A percentile compares a stretch with the other conserved stretches of the same genome.
These are phyloP conservation scores for Hirsutella rhossiliensis DNA, from an alignment of 2,329 filamentous ascomycete genomes.

Conservation along the genomic window DNA sequence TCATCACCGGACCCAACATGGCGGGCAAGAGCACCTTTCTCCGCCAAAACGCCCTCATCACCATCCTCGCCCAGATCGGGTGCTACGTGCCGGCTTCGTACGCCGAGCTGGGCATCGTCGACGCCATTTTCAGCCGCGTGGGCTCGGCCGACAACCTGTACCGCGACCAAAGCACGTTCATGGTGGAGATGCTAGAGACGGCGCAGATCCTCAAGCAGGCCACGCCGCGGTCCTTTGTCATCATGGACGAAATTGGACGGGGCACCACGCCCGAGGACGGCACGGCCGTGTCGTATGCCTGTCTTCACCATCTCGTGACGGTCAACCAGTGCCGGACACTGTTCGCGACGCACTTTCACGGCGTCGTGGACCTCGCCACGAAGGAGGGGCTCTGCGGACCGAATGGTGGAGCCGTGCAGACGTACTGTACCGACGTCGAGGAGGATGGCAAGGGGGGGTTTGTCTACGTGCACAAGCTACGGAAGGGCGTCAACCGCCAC, in stretches of 20 bases:
- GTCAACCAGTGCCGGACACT: slow-evolving; percentile 68
- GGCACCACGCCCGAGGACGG: slow-evolving; percentile 93
- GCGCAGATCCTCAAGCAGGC: slow-evolving; percentile 79
- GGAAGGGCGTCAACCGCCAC: slow-evolving; percentile 68
- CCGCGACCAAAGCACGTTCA: slow-evolving; percentile 91
- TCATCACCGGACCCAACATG: slow-evolving; percentile 89
- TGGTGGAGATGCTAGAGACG: slow-evolving; percentile 99
- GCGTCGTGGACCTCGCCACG: slow-evolving; percentile 62
- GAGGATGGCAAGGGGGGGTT: slow-evolving; percentile 63
- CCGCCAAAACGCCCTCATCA: slow-evolving; percentile 89
- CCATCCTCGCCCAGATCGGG: slow-evolving; percentile 83
- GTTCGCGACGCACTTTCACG: slow-evolving; percentile 94
- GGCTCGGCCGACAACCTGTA: slow-evolving; percentile 94
- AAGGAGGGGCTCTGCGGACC: slow-evolving; percentile 30
- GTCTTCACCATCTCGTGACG: slow-evolving; percentile 69
- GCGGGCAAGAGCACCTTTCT: slow-evolving; percentile 94
- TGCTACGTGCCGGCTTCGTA: slow-evolving; percentile 85
- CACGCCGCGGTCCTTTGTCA: slow-evolving; percentile 75
- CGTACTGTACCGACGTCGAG: slow-evolving; percentile 81
- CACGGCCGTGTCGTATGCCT: slow-evolving; percentile 79
- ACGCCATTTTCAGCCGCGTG: slow-evolving; percentile 87
- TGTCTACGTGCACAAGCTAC: slow-evolving; percentile 74
- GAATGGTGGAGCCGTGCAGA: slow-evolving; percentile 39
- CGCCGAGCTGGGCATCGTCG: slow-evolving; percentile 81
- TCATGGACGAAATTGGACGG: slow-evolving; percentile 96